phyloP scores from a whole-genome alignment of 257 asterid genomes.

The Fraxinus pennsylvanica region DNA sequence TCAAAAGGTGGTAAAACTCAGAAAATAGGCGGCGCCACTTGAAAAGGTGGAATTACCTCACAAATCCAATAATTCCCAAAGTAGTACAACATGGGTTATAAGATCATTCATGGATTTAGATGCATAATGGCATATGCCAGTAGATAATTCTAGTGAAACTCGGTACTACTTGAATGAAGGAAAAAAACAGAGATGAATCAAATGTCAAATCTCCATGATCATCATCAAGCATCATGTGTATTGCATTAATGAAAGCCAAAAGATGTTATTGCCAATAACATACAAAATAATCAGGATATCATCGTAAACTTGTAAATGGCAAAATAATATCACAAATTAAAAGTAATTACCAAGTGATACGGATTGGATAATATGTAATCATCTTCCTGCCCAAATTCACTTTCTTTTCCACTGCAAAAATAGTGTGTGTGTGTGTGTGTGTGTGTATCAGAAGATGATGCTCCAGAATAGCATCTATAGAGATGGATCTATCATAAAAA shows the following conservation, averaged over 20 bases:
- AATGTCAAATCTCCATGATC: not conserved
- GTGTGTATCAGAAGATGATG: constrained; percentile 24
- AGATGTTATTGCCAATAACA: not conserved
- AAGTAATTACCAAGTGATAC: constrained; percentile 81
- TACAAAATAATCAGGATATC: not conserved
- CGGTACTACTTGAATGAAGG: not conserved
- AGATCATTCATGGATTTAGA: not conserved
- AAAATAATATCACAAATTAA: constrained; percentile 14
- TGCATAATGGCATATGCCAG: not conserved
- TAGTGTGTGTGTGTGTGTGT: not conserved
- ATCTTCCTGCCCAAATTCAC: constrained; percentile 77
- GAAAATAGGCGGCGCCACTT: not conserved
- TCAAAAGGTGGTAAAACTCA: too few species aligned
- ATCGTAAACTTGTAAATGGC: constrained; percentile 8
- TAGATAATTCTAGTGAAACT: not conserved
- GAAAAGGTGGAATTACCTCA: constrained; percentile 1
- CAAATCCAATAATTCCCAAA: not conserved
- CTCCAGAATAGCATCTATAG: constrained; percentile 26
- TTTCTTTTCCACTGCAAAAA: constrained; percentile 82
- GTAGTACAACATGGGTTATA: not conserved
- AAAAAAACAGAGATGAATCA: not conserved
- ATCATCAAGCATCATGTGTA: not conserved
- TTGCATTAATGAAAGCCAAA: constrained; percentile 4
- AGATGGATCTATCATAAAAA: constrained; percentile 5
- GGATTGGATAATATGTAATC: constrained; percentile 88